Evolutionary conservation across 768 basidiomycete species (phyloP), one percentile per base, ranked within the genome.

Genomic region (Rubroboletus satanas): DNA sequence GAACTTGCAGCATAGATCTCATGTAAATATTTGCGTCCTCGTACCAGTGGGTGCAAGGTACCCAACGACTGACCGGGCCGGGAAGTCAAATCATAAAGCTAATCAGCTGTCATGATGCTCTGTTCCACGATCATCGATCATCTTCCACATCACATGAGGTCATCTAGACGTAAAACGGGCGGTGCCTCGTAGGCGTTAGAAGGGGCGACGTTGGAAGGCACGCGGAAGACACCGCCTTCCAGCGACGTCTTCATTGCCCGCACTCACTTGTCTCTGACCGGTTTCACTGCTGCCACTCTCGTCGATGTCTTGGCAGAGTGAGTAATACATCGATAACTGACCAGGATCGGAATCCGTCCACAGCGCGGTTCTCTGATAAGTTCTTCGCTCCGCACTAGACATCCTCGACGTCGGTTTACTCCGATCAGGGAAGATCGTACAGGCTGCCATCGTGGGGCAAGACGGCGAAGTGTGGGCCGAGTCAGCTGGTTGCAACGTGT

Each of bases 391-490:
- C n/a, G 14, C 42, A 17, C 11, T 66, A 94, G 92, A 79, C 57
- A 91, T 92, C 75, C 88, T 93, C 71, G 89, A 94, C 70, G 76
- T 74, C 66, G 84, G 90, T 70, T 83, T 95, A 53, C 70, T 95
- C 62, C 88, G 83, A 35, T 84, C 74, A 57, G 83, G 82, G 61
- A 90, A 83, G 73, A 74, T 96, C 66, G n/a, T 74, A 26, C 79
- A 81, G 63, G 93, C 91, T 37, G 92, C 92, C 5, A 70, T 70
- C 62, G 56, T 70, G 15, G 70, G 68, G 2, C 58, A 62, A 52
- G 68, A 70, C 36, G 64, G 66, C 26, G 66, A 68, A 43, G 51
- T 70, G 21, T 70, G 68, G 69, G 70, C 70, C n/a, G 61, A 65
- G 49, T 71, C 69, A 4, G 46, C 61, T 18, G 61, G 46, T 18